Evolutionary conservation across 169 alveolate genomes (phyloP).

Genomic region (Cryptosporidium viatorum): DNA sequence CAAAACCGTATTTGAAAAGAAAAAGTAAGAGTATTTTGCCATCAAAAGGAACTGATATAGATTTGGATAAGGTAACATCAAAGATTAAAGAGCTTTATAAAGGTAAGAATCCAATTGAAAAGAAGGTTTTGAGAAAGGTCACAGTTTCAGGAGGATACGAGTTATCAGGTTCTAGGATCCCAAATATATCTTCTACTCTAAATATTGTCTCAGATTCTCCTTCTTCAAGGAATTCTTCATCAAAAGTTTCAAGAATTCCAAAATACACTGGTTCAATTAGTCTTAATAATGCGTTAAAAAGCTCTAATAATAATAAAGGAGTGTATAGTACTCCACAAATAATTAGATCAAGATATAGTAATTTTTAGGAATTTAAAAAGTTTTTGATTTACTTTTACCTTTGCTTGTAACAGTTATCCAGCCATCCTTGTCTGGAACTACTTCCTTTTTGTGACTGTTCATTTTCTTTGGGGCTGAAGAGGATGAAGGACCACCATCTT

Average conservation of each 20-base stretch:
- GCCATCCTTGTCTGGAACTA: conserved; percentile 47
- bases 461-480: background rate
- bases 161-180: conserved; percentile 33
- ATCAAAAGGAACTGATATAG: conserved; percentile 30
- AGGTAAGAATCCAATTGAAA: background rate
- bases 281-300: background rate
- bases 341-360: conserved; percentile 16
- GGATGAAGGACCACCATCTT: background rate
- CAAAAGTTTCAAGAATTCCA: conserved; percentile 62
- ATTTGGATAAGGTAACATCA: conserved; percentile 36
- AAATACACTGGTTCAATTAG: background rate
- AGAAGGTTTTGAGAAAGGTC: background rate
- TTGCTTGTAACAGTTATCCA: conserved; percentile 60
- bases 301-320: background rate
- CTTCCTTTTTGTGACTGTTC: conserved; percentile 1
- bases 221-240: conserved; percentile 56
- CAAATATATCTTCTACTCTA: conserved; percentile 23
- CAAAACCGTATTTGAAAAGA: conserved; percentile 60
- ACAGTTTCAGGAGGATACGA: background rate
- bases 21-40: conserved; percentile 66
- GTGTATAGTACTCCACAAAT: background rate
- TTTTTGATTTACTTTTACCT: conserved; percentile 9
- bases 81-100: conserved; percentile 43
- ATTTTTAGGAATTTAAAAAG: conserved; percentile 13
- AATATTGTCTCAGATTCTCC: conserved; percentile 52